Percentiles rank a stretch among this genome's conserved stretches.
Conservation (phyloP, 495 filamentous ascomycete species). For the Cercophora scortea region DNA sequence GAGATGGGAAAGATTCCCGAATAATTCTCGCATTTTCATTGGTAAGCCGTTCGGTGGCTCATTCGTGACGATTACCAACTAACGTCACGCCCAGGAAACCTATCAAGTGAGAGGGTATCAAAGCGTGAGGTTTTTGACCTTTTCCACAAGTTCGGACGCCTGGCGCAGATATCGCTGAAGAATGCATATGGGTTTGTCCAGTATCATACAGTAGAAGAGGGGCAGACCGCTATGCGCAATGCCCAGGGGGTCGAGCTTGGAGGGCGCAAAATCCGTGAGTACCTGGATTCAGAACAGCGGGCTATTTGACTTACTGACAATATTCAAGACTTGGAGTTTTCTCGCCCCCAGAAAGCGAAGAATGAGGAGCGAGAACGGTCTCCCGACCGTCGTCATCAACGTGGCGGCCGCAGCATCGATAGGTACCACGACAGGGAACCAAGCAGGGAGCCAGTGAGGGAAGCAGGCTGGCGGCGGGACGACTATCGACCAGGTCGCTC, state of each 20-base stretch:
- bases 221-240: constrained; percentile 59
- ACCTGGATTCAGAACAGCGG: not conserved
- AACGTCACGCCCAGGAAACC: constrained; percentile 58
- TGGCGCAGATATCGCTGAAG: constrained; percentile 95
- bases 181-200: constrained; percentile 97
- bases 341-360: constrained; percentile 64
- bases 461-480: constrained; percentile 43
- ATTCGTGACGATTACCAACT: not conserved
- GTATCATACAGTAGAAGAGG: constrained; percentile 70
- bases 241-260: constrained; percentile 73
- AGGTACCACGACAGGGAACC: constrained; percentile 36
- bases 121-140: constrained; percentile 89
- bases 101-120: constrained; percentile 85
- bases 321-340: constrained; percentile 78
- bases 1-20: constrained; percentile 86
- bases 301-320: constrained; percentile 5
- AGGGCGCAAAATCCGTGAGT: constrained; percentile 89
- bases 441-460: constrained; percentile 18
- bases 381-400: constrained; percentile 17
- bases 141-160: constrained; percentile 76
- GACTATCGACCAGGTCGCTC: constrained; percentile 58
- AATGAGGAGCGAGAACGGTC: constrained; percentile 41
- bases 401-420: constrained; percentile 16
- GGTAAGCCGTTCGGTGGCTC: constrained; percentile 48
- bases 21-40: constrained; percentile 81